Evolutionary conservation across 768 basidiomycete species (phyloP).

Genomic region (Phylloporus scabripes): DNA sequence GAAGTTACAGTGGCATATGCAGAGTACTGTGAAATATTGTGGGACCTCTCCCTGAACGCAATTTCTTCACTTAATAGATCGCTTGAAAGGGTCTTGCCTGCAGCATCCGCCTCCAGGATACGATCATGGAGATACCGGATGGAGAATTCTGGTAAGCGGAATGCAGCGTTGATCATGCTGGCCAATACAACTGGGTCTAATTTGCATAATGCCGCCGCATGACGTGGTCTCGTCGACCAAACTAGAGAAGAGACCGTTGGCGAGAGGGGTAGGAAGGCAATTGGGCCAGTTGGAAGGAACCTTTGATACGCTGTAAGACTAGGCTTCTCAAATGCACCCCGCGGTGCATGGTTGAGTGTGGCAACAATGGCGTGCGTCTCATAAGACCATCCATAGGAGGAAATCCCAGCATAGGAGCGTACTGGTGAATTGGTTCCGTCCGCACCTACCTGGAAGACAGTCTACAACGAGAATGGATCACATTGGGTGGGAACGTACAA

Average conservation of each 20-base stretch:
- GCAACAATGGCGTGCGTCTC: constrained; percentile 87
- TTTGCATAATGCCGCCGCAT: constrained; percentile 67
- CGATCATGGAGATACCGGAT: constrained; percentile 59
- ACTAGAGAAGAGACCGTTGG: constrained; percentile 79
- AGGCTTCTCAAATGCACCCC: constrained; percentile 52
- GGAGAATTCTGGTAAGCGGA: constrained; percentile 74
- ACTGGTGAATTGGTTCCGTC: constrained; percentile 96
- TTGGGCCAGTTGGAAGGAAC: constrained; percentile 91
- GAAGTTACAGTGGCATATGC: constrained; percentile 50
- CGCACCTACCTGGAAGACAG: constrained; percentile 67
- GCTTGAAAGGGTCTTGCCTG: constrained; percentile 42
- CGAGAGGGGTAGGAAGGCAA: constrained; percentile 90
- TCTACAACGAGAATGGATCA: background rate
- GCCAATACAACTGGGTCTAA: constrained; percentile 59
- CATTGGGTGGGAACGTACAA: constrained; percentile 44
- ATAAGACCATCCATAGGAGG: constrained; percentile 90
- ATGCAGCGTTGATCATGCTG: constrained; percentile 85
- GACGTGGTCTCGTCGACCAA: constrained; percentile 81
- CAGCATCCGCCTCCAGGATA: constrained; percentile 49
- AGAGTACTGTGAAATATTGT: constrained; percentile 59
- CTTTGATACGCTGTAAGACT: constrained; percentile 89
- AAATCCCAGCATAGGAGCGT: constrained; percentile 75
- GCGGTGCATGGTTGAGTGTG: constrained; percentile 71
- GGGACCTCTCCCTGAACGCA: constrained; percentile 65
- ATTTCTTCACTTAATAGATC: constrained; percentile 58